Conservation (phyloP, 148 eudicot genomes). For the Vaccinium myrtillus region DNA sequence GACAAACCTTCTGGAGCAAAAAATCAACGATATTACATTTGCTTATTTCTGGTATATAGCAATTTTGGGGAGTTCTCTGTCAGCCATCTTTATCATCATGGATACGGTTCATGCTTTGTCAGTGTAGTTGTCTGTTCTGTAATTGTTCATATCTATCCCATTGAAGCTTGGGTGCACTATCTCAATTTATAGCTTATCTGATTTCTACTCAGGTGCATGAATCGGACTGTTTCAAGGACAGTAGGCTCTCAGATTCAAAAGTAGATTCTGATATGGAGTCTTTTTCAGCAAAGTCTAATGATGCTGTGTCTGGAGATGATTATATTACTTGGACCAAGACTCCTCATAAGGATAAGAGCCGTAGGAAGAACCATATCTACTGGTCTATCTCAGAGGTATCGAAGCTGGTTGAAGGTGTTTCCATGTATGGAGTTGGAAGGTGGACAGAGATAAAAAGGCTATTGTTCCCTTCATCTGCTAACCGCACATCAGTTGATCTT, state of each 20-base stretch:
- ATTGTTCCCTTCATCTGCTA: slow-evolving; percentile 23
- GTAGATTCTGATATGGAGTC: slow-evolving; percentile 16
- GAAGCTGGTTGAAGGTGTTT: slow-evolving; percentile 32
- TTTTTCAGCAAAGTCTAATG: slow-evolving; percentile 13
- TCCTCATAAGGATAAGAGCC: slow-evolving; percentile 16
- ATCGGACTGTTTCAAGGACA: slow-evolving; percentile 6
- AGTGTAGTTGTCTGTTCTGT: neutral
- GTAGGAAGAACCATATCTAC: slow-evolving; percentile 27
- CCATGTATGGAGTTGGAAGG: slow-evolving; percentile 31
- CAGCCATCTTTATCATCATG: neutral
- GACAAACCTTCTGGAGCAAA: neutral
- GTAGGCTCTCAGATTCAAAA: slow-evolving; percentile 10
- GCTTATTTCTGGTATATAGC: neutral
- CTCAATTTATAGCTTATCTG: neutral
- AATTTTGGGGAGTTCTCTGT: neutral
- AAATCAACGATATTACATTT: neutral
- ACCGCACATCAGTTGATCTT: slow-evolving; percentile 33
- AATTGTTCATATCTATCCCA: neutral
- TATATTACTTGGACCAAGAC: slow-evolving; percentile 3
- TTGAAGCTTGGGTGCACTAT: neutral
- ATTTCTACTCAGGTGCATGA: slow-evolving; percentile 18
- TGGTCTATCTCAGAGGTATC: slow-evolving; percentile 31
- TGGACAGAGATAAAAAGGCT: slow-evolving; percentile 27
- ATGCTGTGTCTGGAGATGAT: slow-evolving; percentile 17
- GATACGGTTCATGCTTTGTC: neutral